Evolutionary conservation across 2,329 filamentous ascomycete species (phyloP).

Genomic region (Ceratocystis harringtonii): DNA sequence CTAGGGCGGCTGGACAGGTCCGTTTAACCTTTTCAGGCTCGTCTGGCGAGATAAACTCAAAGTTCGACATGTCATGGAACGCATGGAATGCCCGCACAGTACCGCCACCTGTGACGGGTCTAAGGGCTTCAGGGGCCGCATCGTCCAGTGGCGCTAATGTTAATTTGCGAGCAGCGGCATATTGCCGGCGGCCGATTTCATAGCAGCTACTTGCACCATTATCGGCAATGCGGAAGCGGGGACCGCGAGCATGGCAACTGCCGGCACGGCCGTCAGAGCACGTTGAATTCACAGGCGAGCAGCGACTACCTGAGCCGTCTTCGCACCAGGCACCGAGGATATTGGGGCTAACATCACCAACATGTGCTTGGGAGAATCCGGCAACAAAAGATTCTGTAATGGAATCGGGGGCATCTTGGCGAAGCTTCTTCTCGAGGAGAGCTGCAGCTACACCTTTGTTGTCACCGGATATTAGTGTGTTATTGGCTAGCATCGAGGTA

Average conservation of each 20-base stretch:
- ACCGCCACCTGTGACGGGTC: slow-evolving; percentile 39
- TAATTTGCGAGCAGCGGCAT: slow-evolving; percentile 36
- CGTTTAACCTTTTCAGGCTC: slow-evolving; percentile 50
- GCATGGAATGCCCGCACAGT: slow-evolving; percentile 71
- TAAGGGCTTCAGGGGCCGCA: slow-evolving; percentile 20
- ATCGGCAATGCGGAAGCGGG: slow-evolving; percentile 51
- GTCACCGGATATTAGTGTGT: slow-evolving; percentile 75
- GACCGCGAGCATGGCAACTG: slow-evolving; percentile 59
- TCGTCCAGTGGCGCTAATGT: not conserved
- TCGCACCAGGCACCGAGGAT: slow-evolving; percentile 80
- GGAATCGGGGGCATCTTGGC: slow-evolving; percentile 29
- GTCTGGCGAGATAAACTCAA: slow-evolving; percentile 49
- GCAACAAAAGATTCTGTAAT: slow-evolving; percentile 62
- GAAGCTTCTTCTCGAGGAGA: slow-evolving; percentile 59
- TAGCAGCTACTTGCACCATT: slow-evolving; percentile 59
- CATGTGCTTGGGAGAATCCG: slow-evolving; percentile 81
- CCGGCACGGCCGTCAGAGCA: slow-evolving; percentile 57
- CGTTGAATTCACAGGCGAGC: slow-evolving; percentile 68
- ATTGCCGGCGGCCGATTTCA: slow-evolving; percentile 63
- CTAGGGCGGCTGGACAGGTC: slow-evolving; percentile 77
- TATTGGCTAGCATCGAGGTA: slow-evolving; percentile 79
- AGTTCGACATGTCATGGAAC: slow-evolving; percentile 68
- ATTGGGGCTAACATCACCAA: slow-evolving; percentile 84
- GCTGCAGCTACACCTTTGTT: slow-evolving; percentile 86
- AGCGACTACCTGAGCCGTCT: slow-evolving; percentile 58